A percentile compares a stretch with the other conserved stretches of the same genome.
phyloP scores from a whole-genome alignment of 2,329 filamentous ascomycete genomes.

The Leptosphaerulina australis region DNA sequence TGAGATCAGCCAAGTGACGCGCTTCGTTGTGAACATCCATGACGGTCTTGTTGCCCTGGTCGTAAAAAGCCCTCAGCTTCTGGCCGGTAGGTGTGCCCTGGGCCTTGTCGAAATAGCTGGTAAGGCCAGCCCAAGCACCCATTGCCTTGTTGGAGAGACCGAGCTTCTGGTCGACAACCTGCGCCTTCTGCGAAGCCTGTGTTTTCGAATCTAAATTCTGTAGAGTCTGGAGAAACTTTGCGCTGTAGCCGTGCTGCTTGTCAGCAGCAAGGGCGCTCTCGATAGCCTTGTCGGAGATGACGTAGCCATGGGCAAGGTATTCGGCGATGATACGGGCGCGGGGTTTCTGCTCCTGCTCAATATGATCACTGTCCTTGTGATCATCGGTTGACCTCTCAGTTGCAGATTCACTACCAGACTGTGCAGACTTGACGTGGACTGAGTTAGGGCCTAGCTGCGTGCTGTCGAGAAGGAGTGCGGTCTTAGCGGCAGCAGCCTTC shows the following conservation, averaged over 20 bases:
- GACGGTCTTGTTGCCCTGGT: constrained; percentile 82
- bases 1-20: constrained; percentile 82
- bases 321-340: constrained; percentile 91
- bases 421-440: constrained; percentile 78
- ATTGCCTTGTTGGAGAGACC: constrained; percentile 76
- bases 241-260: constrained; percentile 83
- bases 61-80: constrained; percentile 87
- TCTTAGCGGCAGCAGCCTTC: constrained; percentile 95
- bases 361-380: constrained; percentile 64
- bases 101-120: constrained; percentile 95
- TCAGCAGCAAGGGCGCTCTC: constrained; percentile 86
- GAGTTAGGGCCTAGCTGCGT: constrained; percentile 81
- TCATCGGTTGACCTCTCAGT: constrained; percentile 64
- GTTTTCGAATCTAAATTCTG: constrained; percentile 81
- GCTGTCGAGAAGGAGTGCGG: constrained; percentile 94
- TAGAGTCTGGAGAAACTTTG: constrained; percentile 78
- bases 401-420: constrained; percentile 67
- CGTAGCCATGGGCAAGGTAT: constrained; percentile 94
- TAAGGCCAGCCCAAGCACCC: constrained; percentile 69
- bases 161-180: constrained; percentile 82
- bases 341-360: constrained; percentile 96
- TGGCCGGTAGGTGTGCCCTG: constrained; percentile 84
- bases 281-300: constrained; percentile 76
- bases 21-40: constrained; percentile 94
- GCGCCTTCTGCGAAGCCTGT: constrained; percentile 85